phyloP scores from a whole-genome alignment of 371 early-diverging fungal species.

The Entomophthora muscae region DNA sequence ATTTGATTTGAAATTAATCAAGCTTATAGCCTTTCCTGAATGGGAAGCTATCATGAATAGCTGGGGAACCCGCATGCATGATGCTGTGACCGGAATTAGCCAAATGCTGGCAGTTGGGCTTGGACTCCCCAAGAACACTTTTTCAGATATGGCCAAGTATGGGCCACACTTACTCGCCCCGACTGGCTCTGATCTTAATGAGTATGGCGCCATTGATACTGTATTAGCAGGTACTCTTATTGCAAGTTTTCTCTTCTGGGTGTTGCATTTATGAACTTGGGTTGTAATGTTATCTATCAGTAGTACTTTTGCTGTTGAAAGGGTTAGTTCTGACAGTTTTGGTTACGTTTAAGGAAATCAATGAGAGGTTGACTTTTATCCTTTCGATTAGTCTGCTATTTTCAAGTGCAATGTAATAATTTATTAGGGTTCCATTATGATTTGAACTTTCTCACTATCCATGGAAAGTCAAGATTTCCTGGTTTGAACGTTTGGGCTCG shows the following conservation, averaged over 20 bases:
- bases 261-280: too few species aligned
- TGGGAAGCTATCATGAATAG: conserved; percentile 35
- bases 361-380: too few species aligned
- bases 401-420: neutral
- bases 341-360: too few species aligned
- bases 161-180: conserved; percentile 56
- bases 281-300: too few species aligned
- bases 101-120: conserved; percentile 46
- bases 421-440: conserved; percentile 30
- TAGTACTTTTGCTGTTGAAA: too few species aligned
- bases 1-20: neutral
- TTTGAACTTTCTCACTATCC: conserved; percentile 47
- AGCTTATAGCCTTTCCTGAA: conserved; percentile 17
- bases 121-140: conserved; percentile 25
- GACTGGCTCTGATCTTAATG: conserved; percentile 36
- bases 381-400: too few species aligned
- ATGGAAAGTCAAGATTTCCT: conserved; percentile 53
- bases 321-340: neutral
- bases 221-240: conserved; percentile 45
- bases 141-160: conserved; percentile 23
- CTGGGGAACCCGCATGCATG: conserved; percentile 38
- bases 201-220: conserved; percentile 32
- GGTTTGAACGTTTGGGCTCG: conserved; percentile 53
- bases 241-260: too few species aligned
- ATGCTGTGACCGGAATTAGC: conserved; percentile 24